Evolutionary conservation across 1,139 yeast species (phyloP).

Genomic region (Kurtzmaniella quercitrusa): DNA sequence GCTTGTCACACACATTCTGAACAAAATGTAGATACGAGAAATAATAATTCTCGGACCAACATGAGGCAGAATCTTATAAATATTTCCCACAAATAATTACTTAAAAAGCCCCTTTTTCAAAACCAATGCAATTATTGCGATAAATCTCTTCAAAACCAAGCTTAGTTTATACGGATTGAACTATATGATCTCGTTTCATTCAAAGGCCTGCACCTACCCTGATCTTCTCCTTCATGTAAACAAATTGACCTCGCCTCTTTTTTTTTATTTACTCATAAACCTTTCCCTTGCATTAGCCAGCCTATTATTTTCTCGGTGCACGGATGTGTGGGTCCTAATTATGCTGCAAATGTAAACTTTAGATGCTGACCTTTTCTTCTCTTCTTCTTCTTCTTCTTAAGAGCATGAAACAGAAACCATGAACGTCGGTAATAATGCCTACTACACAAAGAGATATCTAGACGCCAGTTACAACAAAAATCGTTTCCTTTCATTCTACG

Average conservation of each 20-base stretch:
- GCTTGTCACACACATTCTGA: too few relatives aligned
- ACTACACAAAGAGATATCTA: background rate
- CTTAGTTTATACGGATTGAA: too few relatives aligned
- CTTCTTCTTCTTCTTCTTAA: background rate
- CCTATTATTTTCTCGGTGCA: slow-evolving; percentile 3
- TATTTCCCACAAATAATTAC: too few relatives aligned
- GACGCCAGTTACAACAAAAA: background rate
- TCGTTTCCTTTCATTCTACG: background rate
- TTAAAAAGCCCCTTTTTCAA: too few relatives aligned
- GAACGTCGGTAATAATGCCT: slow-evolving; percentile 2
- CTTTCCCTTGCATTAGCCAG: slow-evolving; percentile 4
- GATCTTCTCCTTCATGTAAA: too few relatives aligned
- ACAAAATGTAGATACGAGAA: too few relatives aligned
- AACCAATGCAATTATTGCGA: too few relatives aligned
- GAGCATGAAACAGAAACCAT: background rate
- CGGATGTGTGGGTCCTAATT: slow-evolving; percentile 1
- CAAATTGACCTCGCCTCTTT: background rate
- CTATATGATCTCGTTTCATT: too few relatives aligned
- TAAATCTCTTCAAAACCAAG: too few relatives aligned
- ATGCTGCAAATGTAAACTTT: background rate
- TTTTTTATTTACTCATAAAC: background rate
- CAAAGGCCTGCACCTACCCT: too few relatives aligned
- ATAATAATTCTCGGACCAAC: too few relatives aligned
- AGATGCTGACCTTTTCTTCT: background rate
- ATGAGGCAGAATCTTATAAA: too few relatives aligned